Evolutionary conservation across 441 rosid species (phyloP), one percentile per base, ranked within the genome.

Genomic region (Populus hybrid): DNA sequence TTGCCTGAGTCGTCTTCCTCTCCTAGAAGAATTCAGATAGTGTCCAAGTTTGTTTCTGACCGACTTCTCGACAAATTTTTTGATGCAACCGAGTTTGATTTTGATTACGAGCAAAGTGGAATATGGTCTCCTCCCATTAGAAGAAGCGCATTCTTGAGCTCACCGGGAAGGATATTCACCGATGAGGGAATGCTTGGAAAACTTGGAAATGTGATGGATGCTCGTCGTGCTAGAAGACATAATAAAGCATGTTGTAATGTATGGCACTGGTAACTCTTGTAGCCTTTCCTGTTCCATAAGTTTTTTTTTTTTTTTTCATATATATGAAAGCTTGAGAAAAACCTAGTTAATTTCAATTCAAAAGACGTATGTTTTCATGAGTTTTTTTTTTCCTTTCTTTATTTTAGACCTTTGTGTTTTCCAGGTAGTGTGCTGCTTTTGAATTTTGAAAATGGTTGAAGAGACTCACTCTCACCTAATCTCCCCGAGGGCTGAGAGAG

Each of bases 71-170:
- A 86, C 0, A 94, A 91, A 82, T 94, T 90, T 86, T 86, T 75
- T 57, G 94, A 94, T 74, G 88, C 81, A 12, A 87, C 88, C 10
- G 94, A 90, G 72, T 93, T 78, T 50, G 89, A 88, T 74, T 94
- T 94, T 72, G 91, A 94, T 75, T 86, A 88, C 42, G 86, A 85
- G 81, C 72, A 75, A 68, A 94, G 97, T 40, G 95, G 93, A 46
- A 46, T 94, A 68, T 94, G 97, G 97, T 94, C 97, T 82, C 97
- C 98, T 28, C 92, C 93, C 0, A 64, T 90, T 74, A 81, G 73
- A 81, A 84, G 91, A 77, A 89, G 76, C 5, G 86, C 83, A 18
- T 94, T 90, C 86, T 77, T 94, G 81, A 89, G 86, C 82, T 90
- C 97, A 0, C 86, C 87, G 6, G 94, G 86, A 8, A 85, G 74